Evolutionary conservation across 2,329 filamentous ascomycete species (phyloP), one percentile per base, ranked within the genome.

Genomic region (Colletotrichum sojae): DNA sequence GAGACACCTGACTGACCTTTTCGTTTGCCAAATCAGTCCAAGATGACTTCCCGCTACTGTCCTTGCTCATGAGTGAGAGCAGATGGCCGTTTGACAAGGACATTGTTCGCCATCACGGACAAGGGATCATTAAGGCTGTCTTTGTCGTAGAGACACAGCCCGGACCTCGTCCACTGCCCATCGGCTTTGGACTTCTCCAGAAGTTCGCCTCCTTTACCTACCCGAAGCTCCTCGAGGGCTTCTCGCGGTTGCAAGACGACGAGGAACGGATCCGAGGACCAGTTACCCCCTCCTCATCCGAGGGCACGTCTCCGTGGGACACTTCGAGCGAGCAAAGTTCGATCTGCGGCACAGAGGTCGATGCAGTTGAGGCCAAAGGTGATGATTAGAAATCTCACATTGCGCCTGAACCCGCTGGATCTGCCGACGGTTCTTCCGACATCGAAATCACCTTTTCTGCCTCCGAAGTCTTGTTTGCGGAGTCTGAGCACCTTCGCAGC

Each of bases 351-450:
- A 31, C 27, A 31, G 27, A 31, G 5, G 27, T 31, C 27, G 27
- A 31, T 48, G 45, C 15, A 18, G n/a, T 20, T 4, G 45, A 39
- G 10, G 25, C 27, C 27, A 31, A 48, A 18, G 25, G 48, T 15
- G 22, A 31, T 39, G 55, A 58, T n/a, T 58, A 58, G 43, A 16
- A 46, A 22, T 58, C 55, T 5, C 25, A 18, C 6, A 39, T 58
- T 22, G 25, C 48, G 25, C 25, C 40, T 36, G 2, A 25, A 22
- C 25, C 5, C 16, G 6, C 8, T 16, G 31, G 5, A 10, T 18
- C 16, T 10, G 45, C 16, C 45, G 20, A 10, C 5, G 9, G 20
- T n/a, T n/a, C 20, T 15, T 20, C 45, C 6, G 18, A 48, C 16
- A 10, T n/a, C n/a, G n/a, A 48, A 4, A 48, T 3, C 15, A 48